Base-by-base conservation (phyloP, 2,329 filamentous ascomycete genomes). In the Sarocladium oryzae region DNA sequence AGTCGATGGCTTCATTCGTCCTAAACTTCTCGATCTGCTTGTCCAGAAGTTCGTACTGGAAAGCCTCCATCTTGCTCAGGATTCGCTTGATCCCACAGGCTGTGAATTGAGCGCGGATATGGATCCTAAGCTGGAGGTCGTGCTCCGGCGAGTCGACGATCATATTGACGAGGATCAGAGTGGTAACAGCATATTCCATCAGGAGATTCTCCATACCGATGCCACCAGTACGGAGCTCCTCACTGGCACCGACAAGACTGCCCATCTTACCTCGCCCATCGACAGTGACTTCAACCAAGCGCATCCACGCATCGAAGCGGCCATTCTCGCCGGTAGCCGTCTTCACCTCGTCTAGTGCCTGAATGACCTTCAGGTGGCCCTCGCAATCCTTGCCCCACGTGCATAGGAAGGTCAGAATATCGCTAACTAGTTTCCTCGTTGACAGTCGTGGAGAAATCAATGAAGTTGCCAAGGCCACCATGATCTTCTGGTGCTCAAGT, bases 261-360 rank as follows among this genome's bases (percentile, higher is more conserved):
- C 93, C 93, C 90, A 99, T 96, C 78, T 97, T 99, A 61, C 93
- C 93, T 63, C 93, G 86, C 35, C 93, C 93, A 68, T 97, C 93
- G 56, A 96, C 84, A 1, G 92, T 97, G 60, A 97, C 92, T 70
- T 97, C 93, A 37, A 97, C 92, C 54, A 96, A 86, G 54, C 93
- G 89, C 89, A 99, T 96, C 93, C 93, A 99, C 33, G 91, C 85
- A 68, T 99, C 93, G 63, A 99, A 99, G 1, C 93, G 84, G 35
- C 93, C 92, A 69, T 95, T 96, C 67, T 97, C 93, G 55, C 86
- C 87, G 62, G 91, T 85, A 61, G 90, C 82, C 40, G 78, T 81
- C 70, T 96, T 97, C 69, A 96, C 87, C 65, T 87, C 81, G 65
- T 99, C 93, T 74, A 97, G 82, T 33, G 90, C 89, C 70, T 95